These are phyloP conservation scores for Panicum miliaceum DNA, from an alignment of 176 grass and related monocot species.

Conservation along the genomic window DNA sequence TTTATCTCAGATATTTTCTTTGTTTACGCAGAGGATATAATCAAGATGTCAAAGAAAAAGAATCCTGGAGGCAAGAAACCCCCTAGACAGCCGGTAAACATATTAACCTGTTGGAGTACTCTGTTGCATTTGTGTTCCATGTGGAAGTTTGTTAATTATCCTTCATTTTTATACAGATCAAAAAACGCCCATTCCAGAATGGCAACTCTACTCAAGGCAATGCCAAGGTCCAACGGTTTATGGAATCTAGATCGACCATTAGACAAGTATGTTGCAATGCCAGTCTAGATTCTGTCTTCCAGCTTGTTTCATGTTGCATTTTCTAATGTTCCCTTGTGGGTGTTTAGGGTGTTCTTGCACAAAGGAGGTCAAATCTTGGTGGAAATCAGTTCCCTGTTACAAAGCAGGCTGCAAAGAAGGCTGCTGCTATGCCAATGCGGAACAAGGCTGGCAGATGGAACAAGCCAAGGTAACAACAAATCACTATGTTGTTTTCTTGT, in stretches of 20 bases:
- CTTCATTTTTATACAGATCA: conserved; percentile 55
- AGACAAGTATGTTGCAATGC: conserved; percentile 71
- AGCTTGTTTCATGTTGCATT: conserved; percentile 9
- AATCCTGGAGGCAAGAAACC: conserved; percentile 60
- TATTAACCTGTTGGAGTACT: conserved; percentile 25
- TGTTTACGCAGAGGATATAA: conserved; percentile 76
- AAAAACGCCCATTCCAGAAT: conserved; percentile 70
- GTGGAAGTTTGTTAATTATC: not conserved
- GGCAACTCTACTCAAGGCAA: conserved; percentile 56
- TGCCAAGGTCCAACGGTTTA: conserved; percentile 62
- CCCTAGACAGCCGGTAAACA: conserved; percentile 67
- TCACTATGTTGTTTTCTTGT: not conserved
- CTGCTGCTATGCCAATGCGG: conserved; percentile 60
- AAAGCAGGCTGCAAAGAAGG: conserved; percentile 79
- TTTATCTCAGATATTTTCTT: conserved; percentile 22
- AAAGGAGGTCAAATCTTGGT: conserved; percentile 87
- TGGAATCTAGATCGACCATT: conserved; percentile 80
- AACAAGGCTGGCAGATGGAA: conserved; percentile 61
- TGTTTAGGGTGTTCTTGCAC: conserved; percentile 77
- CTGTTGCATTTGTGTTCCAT: conserved; percentile 19
- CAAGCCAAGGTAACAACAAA: conserved; percentile 70
- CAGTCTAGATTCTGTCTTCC: not conserved
- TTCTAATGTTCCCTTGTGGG: conserved; percentile 38
- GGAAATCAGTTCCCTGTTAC: conserved; percentile 75
- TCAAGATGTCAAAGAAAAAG: conserved; percentile 99